phyloP scores from a whole-genome alignment of 495 filamentous ascomycete species.

The Penicillium pancosmium region DNA sequence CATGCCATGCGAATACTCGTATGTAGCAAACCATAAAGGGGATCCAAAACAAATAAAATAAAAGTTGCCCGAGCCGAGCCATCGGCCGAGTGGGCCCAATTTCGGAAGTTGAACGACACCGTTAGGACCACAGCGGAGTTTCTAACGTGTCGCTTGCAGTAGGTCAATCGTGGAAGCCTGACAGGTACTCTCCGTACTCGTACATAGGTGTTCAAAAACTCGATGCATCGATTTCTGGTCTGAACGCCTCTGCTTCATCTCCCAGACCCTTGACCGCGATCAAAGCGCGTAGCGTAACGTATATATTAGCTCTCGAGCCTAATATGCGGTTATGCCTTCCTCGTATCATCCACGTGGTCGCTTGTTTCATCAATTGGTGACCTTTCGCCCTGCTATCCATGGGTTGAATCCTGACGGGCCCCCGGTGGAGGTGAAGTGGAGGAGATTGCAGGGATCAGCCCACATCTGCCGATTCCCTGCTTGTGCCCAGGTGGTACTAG shows the following conservation, averaged over 20 bases:
- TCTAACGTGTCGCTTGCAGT: background rate
- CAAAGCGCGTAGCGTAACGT: slow-evolving; percentile 11
- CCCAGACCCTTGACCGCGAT: background rate
- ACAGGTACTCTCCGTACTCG: too few relatives aligned
- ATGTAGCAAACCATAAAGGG: background rate
- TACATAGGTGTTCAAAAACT: background rate
- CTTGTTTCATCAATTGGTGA: slow-evolving; percentile 13
- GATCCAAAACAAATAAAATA: slow-evolving; percentile 1
- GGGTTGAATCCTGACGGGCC: slow-evolving; percentile 1
- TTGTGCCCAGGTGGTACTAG: slow-evolving; percentile 3
- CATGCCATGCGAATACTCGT: background rate
- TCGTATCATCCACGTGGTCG: slow-evolving; percentile 17
- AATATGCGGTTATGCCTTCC: slow-evolving; percentile 1
- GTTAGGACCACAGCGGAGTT: slow-evolving; percentile 28
- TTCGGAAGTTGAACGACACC: slow-evolving; percentile 16
- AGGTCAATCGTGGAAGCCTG: slow-evolving; percentile 9
- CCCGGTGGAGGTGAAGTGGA: slow-evolving; percentile 10
- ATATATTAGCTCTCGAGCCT: slow-evolving; percentile 4
- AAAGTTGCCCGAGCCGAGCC: slow-evolving; percentile 6
- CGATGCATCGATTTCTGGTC: slow-evolving; percentile 1
- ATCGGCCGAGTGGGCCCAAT: slow-evolving; percentile 24
- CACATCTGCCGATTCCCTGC: slow-evolving; percentile 17
- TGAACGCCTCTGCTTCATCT: background rate
- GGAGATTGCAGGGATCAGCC: slow-evolving; percentile 34
- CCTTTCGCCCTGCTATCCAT: background rate